A percentile compares a stretch with the other conserved stretches of the same genome.
phyloP scores from a whole-genome alignment of 2,329 filamentous ascomycete genomes.

The Alternaria postmessia region DNA sequence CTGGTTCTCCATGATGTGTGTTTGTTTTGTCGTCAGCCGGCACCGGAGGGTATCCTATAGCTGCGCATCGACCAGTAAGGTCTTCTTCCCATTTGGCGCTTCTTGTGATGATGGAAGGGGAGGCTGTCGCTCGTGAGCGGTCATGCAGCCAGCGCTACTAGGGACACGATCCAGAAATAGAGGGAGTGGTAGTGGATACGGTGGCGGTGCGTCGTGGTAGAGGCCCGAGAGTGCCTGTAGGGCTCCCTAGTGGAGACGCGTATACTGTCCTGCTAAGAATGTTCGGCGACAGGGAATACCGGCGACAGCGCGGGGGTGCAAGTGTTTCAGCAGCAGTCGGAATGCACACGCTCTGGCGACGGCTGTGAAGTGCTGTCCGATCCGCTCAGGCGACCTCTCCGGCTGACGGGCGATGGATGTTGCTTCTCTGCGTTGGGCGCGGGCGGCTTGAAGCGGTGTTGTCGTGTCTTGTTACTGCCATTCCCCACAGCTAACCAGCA shows the following conservation, averaged over 20 bases:
- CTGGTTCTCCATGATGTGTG: constrained; percentile 45
- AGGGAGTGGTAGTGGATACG: constrained; percentile 9
- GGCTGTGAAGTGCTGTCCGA: background rate
- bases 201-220: constrained; percentile 2
- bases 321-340: constrained; percentile 35
- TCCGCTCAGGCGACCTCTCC: background rate
- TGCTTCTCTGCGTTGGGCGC: background rate
- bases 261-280: constrained; percentile 39
- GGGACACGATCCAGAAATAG: background rate
- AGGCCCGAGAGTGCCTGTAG: constrained; percentile 10
- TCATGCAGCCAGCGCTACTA: constrained; percentile 28
- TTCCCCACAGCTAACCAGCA: constrained; percentile 7
- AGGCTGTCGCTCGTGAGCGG: constrained; percentile 19
- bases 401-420: background rate
- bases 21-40: constrained; percentile 43
- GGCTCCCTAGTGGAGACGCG: constrained; percentile 30
- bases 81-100: constrained; percentile 44
- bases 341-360: constrained; percentile 3
- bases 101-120: constrained; percentile 23
- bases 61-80: constrained; percentile 44
- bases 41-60: constrained; percentile 41
- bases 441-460: constrained; percentile 13
- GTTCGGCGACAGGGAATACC: constrained; percentile 31
- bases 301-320: constrained; percentile 32
- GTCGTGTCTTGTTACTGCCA: constrained; percentile 17